phyloP scores from a whole-genome alignment of 2,329 filamentous ascomycete genomes.

The Penicillium palitans region DNA sequence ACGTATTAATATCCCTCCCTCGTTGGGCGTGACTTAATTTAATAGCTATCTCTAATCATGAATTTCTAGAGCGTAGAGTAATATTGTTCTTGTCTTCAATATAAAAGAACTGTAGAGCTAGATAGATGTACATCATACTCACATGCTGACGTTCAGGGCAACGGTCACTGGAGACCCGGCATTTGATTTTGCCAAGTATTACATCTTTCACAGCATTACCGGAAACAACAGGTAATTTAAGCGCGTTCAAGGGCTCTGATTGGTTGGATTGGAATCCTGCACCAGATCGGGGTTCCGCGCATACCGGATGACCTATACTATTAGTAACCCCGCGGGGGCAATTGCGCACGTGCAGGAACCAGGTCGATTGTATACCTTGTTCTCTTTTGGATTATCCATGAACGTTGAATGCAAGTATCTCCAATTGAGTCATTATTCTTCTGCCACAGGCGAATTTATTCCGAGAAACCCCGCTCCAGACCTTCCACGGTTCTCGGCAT shows the following conservation, averaged over 20 bases:
- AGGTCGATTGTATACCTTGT: conserved; percentile 1
- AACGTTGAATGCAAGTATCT: background rate
- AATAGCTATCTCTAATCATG: background rate
- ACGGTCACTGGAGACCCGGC: conserved; percentile 14
- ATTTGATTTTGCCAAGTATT: conserved; percentile 9
- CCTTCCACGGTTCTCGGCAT: conserved; percentile 7
- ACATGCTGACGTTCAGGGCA: conserved; percentile 22
- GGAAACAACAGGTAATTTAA: background rate
- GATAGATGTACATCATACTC: conserved; percentile 5
- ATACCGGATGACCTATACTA: conserved; percentile 11
- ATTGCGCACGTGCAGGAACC: conserved; percentile 21
- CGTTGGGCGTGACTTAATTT: background rate
- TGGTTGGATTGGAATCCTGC: conserved; percentile 5
- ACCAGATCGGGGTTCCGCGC: conserved; percentile 3
- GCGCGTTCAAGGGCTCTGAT: background rate
- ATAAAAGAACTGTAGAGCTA: background rate
- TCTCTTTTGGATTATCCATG: background rate
- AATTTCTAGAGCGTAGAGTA: background rate
- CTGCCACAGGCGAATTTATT: background rate
- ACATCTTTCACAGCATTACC: conserved; percentile 1
- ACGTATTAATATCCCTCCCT: background rate
- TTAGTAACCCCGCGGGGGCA: conserved; percentile 17
- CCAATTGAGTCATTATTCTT: background rate
- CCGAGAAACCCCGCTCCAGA: background rate
- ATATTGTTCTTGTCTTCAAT: background rate